Evolutionary conservation across 2,329 filamentous ascomycete species (phyloP), one percentile per base, ranked within the genome.

Genomic region (Arthrobotrys pseudoclavata): DNA sequence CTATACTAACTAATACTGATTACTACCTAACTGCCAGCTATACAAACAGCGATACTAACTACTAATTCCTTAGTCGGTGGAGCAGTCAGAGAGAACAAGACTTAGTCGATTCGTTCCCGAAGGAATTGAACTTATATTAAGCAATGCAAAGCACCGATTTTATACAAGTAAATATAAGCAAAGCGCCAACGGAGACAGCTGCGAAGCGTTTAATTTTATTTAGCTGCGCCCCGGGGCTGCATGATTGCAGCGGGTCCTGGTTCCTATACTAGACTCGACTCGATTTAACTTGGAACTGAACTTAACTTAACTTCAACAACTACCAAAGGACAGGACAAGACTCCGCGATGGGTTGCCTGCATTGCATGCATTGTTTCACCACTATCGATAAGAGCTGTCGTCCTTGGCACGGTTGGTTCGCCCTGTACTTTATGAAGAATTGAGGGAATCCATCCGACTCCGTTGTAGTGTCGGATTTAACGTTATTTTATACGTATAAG

Each of bases 321-420:
- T 3, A 20, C 4, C 10, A n/a, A 20, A 45, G 5, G 42, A n/a
- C 15, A 10, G 29, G 29, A 31, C 29, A 18, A 45, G 42, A 20
- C 42, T 45, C 42, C 42, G 42, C 18, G 42, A 45, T 45, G 42
- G 42, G 42, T 9, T 18, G 6, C 42, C 18, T 50, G 47, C 47
- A 50, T 50, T 50, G 47, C 47, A 47, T 47, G 42, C 42, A 50
- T 50, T 50, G 47, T 50, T 50, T 50, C 47, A 50, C 47, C 20
- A n/a, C 20, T 50, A 50, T 50, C 47, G 47, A 50, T 50, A 50
- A 50, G 42, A 45, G 18, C 42, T 20, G 6, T 45, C 4, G 42
- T 20, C 42, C 42, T 45, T 45, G 42, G 42, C 42, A 45, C 15
- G 7, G 42, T 20, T 45, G 18, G n/a, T 20, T 45, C n/a, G 2